phyloP scores from a whole-genome alignment of 768 basidiomycete genomes.

The Amanita molliuscula region DNA sequence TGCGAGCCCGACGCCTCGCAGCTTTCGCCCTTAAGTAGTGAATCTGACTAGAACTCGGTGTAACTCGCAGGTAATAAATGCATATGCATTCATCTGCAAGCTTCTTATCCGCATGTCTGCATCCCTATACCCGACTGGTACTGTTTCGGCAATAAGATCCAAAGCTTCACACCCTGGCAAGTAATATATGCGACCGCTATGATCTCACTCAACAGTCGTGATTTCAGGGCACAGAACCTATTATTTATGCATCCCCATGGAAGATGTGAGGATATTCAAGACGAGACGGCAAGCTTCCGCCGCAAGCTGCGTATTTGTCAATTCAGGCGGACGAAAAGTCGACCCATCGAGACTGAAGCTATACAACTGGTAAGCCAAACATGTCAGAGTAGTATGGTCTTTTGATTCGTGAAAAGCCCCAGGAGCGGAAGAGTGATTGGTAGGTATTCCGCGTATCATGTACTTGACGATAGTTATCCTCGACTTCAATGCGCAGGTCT shows the following conservation, averaged over 20 bases:
- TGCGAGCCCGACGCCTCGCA: background rate
- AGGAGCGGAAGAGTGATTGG: background rate
- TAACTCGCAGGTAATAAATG: too few relatives aligned
- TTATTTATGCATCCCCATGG: background rate
- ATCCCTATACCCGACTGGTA: background rate
- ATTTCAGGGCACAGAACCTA: background rate
- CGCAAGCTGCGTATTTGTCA: background rate
- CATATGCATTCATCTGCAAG: too few relatives aligned
- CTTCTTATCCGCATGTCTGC: background rate
- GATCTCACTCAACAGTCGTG: background rate
- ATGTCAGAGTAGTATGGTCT: background rate
- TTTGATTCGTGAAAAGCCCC: background rate
- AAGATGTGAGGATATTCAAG: background rate
- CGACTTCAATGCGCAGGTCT: background rate
- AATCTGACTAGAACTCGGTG: too few relatives aligned
- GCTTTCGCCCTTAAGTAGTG: background rate
- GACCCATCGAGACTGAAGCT: background rate
- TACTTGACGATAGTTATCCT: background rate
- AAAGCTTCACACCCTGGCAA: too few relatives aligned
- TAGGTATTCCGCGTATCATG: background rate
- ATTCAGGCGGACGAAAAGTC: background rate
- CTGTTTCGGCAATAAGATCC: background rate
- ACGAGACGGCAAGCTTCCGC: background rate
- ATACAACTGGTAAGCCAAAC: background rate
- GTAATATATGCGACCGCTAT: too few relatives aligned